Conservation (phyloP, 1,284 basidiomycete genomes). For the Ceratobasidium sp. region DNA sequence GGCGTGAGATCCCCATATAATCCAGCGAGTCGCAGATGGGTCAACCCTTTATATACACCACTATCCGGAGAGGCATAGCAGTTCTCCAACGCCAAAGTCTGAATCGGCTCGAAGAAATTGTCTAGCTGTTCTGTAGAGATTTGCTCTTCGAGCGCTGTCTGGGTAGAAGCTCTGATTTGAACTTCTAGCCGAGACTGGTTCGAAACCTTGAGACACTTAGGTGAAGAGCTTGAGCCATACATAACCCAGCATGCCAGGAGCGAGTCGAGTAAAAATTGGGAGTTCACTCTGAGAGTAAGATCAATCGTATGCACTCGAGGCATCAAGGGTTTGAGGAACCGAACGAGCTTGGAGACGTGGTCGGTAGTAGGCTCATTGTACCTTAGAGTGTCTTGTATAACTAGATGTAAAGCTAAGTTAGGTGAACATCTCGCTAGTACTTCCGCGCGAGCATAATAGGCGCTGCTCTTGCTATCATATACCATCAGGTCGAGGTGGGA, state of each 20-base stretch:
- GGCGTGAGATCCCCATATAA: background rate
- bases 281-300: background rate
- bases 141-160: background rate
- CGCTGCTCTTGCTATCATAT: background rate
- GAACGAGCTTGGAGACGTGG: background rate
- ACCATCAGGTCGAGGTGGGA: conserved; percentile 2
- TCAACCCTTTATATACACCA: background rate
- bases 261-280: background rate
- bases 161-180: background rate
- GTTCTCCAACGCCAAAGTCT: background rate
- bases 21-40: background rate
- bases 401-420: background rate
- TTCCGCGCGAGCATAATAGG: background rate
- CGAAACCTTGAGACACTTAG: background rate
- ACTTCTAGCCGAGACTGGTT: background rate
- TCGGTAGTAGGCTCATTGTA: background rate
- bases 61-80: background rate
- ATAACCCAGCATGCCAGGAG: background rate
- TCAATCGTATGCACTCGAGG: background rate
- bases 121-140: background rate
- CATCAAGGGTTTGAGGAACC: background rate
- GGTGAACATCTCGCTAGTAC: too few relatives aligned
- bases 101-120: background rate
- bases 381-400: background rate
- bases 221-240: background rate